A percentile compares a stretch with the other conserved stretches of the same genome.
Conservation (phyloP, 305 asterid species). For the Fraxinus nigra region DNA sequence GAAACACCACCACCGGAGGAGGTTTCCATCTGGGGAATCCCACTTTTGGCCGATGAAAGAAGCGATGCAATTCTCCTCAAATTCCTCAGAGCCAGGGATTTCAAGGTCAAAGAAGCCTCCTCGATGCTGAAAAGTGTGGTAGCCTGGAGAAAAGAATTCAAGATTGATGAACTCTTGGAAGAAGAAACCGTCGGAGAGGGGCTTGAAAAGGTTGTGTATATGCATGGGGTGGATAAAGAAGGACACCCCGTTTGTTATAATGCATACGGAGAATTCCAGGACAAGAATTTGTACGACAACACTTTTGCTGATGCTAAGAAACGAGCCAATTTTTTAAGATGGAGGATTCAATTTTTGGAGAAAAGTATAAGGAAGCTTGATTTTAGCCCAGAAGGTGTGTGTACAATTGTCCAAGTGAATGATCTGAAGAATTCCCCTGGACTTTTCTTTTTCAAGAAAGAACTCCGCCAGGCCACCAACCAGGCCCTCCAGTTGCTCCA, state of each 20-base stretch:
- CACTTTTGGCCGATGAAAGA: slow-evolving; percentile 70
- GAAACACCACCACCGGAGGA: slow-evolving; percentile 54
- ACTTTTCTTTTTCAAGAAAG: slow-evolving; percentile 60
- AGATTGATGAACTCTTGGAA: slow-evolving; percentile 58
- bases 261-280: slow-evolving; percentile 80
- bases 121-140: slow-evolving; percentile 85
- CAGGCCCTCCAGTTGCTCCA: slow-evolving; percentile 83
- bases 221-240: slow-evolving; percentile 79
- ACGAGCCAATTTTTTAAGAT: slow-evolving; percentile 62
- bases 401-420: slow-evolving; percentile 72
- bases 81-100: slow-evolving; percentile 88
- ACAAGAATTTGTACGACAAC: slow-evolving; percentile 69
- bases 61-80: slow-evolving; percentile 85
- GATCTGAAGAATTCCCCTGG: slow-evolving; percentile 91
- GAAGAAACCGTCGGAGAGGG: slow-evolving; percentile 59
- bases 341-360: slow-evolving; percentile 80
- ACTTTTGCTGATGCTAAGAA: slow-evolving; percentile 84
- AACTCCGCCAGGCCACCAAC: slow-evolving; percentile 72
- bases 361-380: slow-evolving; percentile 70
- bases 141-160: slow-evolving; percentile 82
- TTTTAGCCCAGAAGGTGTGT: slow-evolving; percentile 67
- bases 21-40: slow-evolving; percentile 84
- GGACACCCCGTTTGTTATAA: slow-evolving; percentile 88
- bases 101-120: slow-evolving; percentile 84
- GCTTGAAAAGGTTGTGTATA: slow-evolving; percentile 72